Evolutionary conservation across 1,284 basidiomycete species (phyloP), one percentile per base, ranked within the genome.

Genomic region (Sporisorium graminicola): DNA sequence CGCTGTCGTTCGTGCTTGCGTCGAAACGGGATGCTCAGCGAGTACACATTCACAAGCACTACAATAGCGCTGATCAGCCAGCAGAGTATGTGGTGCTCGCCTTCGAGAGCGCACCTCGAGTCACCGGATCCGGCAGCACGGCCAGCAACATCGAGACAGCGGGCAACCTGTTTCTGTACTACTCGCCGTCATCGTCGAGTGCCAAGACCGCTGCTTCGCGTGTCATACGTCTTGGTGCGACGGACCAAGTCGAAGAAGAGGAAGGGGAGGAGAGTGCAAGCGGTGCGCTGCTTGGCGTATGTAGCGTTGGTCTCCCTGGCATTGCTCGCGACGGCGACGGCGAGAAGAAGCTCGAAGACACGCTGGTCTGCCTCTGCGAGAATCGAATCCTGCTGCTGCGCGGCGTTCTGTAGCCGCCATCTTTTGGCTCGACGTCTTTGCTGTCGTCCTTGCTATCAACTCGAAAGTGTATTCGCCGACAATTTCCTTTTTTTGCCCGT

Each of bases 1-100:
- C 95, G 0, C 89, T 99, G 5, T 90, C 93, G 1, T 99, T 98
- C 83, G 96, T 98, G 20, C 89, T 99, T 31, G 94, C 94, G 1
- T 95, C 94, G 5, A 99, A 99, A 86, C 65, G 77, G 1, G 82
- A 84, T 56, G 80, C 80, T 33, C 77, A 80, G 44, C 77, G 77
- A 6, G 73, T 83, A n/a, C 75, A 80, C 44, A 44, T 78, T 20
- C 44, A 77, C 22, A 50, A 63, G 14, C 54, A 55, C 27, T 50
- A 14, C 24, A 35, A 10, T 26, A 37, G 22, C 22, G 14, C 16
- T 20, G 40, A 20, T 43, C 40, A 43, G 40, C 40, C 5, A 52
- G 35, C 29, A 46, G 47, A 52, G 26, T 77, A 68, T 18, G 74
- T 55, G 1, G 69, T 69, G 12, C 58, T 80, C 9, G 78, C 78